A percentile compares a stretch with the other conserved stretches of the same genome.
phyloP scores from a whole-genome alignment of 768 basidiomycete genomes.

The Boletus edulis region DNA sequence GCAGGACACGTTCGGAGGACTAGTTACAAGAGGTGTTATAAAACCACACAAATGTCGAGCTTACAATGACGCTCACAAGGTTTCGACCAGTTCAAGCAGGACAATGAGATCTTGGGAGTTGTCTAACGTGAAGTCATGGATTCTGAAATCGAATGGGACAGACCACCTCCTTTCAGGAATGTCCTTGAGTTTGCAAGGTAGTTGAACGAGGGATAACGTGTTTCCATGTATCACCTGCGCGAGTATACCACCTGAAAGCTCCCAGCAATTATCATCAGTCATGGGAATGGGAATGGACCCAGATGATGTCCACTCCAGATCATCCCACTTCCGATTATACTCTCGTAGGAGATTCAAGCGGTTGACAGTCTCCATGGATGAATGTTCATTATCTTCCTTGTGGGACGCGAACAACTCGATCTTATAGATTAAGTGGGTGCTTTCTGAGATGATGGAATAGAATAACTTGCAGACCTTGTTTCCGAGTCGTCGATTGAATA shows the following conservation, averaged over 20 bases:
- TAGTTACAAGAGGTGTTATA: conserved; percentile 8
- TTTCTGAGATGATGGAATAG: conserved; percentile 22
- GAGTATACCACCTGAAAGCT: conserved; percentile 35
- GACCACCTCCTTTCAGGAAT: conserved; percentile 30
- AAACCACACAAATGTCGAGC: neutral
- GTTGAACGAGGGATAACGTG: conserved; percentile 22
- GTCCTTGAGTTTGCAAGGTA: conserved; percentile 31
- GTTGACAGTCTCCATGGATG: conserved; percentile 15
- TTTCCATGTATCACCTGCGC: conserved; percentile 21
- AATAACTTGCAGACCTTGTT: conserved; percentile 32
- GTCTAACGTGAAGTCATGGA: conserved; percentile 37
- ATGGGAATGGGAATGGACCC: conserved; percentile 14
- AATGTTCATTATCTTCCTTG: conserved; percentile 22
- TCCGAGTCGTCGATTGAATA: neutral
- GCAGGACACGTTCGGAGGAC: conserved; percentile 13
- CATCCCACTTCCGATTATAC: conserved; percentile 31
- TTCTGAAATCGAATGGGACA: conserved; percentile 21
- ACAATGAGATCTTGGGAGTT: conserved; percentile 35
- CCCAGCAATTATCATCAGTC: conserved; percentile 30
- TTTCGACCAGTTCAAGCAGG: conserved; percentile 21
- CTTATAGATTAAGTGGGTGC: conserved; percentile 29
- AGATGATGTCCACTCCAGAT: conserved; percentile 19
- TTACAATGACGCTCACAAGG: conserved; percentile 13
- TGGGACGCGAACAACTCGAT: conserved; percentile 28
- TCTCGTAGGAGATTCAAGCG: conserved; percentile 27